Conservation (phyloP, 176 grass and related monocot genomes). For the Dactylis glomerata region DNA sequence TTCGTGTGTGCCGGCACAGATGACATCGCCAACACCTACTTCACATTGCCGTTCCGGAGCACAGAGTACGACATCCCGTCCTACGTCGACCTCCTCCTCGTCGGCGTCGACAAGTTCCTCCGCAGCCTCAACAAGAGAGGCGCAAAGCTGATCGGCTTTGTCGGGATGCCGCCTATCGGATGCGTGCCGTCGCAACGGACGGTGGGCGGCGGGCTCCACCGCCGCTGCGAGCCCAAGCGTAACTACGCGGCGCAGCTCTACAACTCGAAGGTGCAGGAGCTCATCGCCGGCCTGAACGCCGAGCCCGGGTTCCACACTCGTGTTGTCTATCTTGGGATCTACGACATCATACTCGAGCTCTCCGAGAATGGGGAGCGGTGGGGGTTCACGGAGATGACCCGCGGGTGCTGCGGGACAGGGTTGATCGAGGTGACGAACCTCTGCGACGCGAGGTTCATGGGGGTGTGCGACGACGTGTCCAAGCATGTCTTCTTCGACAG, state of each 20-base stretch:
- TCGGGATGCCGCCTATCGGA: conserved; percentile 67
- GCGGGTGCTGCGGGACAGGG: conserved; percentile 79
- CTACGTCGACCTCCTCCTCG: conserved; percentile 65
- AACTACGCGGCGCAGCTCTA: conserved; percentile 63
- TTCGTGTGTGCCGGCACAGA: conserved; percentile 66
- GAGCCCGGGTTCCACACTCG: not conserved
- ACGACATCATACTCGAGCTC: conserved; percentile 46
- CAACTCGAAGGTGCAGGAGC: conserved; percentile 46
- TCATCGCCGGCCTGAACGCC: not conserved
- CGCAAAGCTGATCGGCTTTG: conserved; percentile 48
- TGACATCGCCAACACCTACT: conserved; percentile 88
- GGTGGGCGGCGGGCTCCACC: conserved; percentile 35
- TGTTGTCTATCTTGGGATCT: conserved; percentile 61
- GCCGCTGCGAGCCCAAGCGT: conserved; percentile 36
- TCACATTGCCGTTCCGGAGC: conserved; percentile 53
- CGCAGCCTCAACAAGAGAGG: conserved; percentile 1
- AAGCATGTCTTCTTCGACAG: conserved; percentile 86
- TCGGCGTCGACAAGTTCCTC: conserved; percentile 42
- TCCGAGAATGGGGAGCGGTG: conserved; percentile 16
- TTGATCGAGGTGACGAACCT: conserved; percentile 58
- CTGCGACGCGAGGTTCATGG: conserved; percentile 44
- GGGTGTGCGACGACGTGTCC: conserved; percentile 46
- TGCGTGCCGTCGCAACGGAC: conserved; percentile 80
- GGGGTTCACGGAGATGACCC: conserved; percentile 58
- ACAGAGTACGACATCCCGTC: conserved; percentile 63